Conservation (phyloP, 106 monocot species). For the Allium cepa region DNA sequence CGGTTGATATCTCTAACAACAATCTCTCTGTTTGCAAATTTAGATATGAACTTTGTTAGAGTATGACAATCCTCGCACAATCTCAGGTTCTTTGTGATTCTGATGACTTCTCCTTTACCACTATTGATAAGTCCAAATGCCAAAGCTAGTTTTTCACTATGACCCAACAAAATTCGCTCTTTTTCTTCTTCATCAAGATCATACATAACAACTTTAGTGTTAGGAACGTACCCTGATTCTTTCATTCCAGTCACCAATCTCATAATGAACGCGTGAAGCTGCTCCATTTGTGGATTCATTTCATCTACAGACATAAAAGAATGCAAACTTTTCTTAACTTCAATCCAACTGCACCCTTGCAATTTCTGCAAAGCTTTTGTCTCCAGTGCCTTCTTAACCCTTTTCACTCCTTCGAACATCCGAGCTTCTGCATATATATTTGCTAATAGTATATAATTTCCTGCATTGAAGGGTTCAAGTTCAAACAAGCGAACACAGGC, state of each 20-base stretch:
- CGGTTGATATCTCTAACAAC: constrained; percentile 64
- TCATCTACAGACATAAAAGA: constrained; percentile 49
- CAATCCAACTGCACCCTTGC: constrained; percentile 63
- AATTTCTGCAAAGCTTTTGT: constrained; percentile 36
- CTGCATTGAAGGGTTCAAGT: constrained; percentile 63
- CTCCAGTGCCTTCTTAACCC: constrained; percentile 39
- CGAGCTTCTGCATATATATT: constrained; percentile 47
- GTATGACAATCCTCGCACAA: constrained; percentile 74
- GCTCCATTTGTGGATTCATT: constrained; percentile 38
- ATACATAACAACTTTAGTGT: constrained; percentile 49
- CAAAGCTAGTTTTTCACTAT: constrained; percentile 69
- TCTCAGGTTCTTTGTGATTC: constrained; percentile 68
- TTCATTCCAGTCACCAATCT: constrained; percentile 44
- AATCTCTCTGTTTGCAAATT: constrained; percentile 49
- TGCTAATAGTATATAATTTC: constrained; percentile 54
- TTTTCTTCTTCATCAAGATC: constrained; percentile 56
- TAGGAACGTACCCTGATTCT: constrained; percentile 42
- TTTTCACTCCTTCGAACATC: constrained; percentile 37
- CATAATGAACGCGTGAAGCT: constrained; percentile 36
- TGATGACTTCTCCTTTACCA: constrained; percentile 34
- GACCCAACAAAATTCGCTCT: constrained; percentile 53
- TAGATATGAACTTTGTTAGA: constrained; percentile 57
- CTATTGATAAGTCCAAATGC: constrained; percentile 59
- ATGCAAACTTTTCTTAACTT: constrained; percentile 31
- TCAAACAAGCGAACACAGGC: constrained; percentile 42